Conservation (phyloP, 148 eudicot species). For the Chenopodium quinoa region DNA sequence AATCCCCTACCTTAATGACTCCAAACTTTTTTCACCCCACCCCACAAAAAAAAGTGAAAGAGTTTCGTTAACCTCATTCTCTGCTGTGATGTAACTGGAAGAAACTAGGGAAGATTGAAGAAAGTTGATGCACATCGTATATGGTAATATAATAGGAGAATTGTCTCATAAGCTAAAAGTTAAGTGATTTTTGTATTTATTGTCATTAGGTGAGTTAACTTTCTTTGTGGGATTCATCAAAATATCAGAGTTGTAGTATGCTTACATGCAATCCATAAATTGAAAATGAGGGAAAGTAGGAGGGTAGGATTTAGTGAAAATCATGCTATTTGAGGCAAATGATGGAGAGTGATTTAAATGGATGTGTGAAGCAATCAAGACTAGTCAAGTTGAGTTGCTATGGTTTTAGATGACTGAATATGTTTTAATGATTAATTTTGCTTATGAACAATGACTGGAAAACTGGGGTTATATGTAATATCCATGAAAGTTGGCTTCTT, state of each 20-base stretch:
- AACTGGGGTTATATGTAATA: neutral
- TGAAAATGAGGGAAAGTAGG: neutral
- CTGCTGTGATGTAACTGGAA: no score
- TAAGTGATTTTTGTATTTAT: no score
- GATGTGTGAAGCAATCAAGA: neutral
- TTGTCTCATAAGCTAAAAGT: no score
- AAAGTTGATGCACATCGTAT: no score
- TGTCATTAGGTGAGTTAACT: neutral
- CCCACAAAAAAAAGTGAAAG: no score
- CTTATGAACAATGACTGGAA: neutral
- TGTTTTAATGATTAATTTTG: neutral
- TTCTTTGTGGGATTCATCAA: neutral
- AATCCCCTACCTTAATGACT: no score
- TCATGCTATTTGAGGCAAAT: no score
- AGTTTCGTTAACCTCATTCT: no score
- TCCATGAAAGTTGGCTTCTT: neutral
- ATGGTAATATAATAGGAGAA: no score
- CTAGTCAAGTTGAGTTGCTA: neutral
- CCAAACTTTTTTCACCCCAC: no score
- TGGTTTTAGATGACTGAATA: neutral
- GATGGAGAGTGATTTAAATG: no score
- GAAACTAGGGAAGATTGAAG: no score
- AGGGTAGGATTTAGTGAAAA: neutral
- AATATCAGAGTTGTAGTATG: neutral
- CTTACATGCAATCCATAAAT: neutral